phyloP scores from a whole-genome alignment of 495 filamentous ascomycete species.

The Hypoxylon perforatum region DNA sequence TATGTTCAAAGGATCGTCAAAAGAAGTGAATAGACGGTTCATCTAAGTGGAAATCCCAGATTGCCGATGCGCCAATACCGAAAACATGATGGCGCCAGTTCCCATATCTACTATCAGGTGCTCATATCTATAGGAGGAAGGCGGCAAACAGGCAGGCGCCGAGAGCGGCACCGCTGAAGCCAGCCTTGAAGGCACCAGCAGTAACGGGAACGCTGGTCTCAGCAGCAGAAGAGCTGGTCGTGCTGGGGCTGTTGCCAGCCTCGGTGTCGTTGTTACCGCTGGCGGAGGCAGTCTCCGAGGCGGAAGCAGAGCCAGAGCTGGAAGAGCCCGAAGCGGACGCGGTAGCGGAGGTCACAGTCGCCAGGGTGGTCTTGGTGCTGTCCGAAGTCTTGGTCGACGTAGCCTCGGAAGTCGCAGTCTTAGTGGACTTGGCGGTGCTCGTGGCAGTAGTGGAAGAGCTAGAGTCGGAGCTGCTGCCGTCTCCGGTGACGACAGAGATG shows the following conservation, averaged over 20 bases:
- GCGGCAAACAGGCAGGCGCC: constrained; percentile 40
- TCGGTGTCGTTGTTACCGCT: constrained; percentile 19
- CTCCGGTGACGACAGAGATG: constrained; percentile 78
- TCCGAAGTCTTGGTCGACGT: constrained; percentile 37
- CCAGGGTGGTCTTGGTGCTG: constrained; percentile 39
- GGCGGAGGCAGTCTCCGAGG: constrained; percentile 29
- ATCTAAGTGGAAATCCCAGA: constrained; percentile 36
- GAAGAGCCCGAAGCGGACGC: constrained; percentile 24
- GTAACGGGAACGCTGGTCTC: constrained; percentile 21
- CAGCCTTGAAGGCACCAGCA: constrained; percentile 35
- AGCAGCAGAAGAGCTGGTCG: constrained; percentile 10
- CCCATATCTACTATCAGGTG: constrained; percentile 6
- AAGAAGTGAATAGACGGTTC: constrained; percentile 44
- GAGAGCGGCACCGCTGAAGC: constrained; percentile 41
- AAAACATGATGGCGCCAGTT: constrained; percentile 19
- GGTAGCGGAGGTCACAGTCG: constrained; percentile 32
- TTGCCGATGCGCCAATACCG: constrained; percentile 36
- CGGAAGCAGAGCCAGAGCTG: constrained; percentile 25
- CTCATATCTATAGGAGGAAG: constrained; percentile 37
- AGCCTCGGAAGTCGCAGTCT: constrained; percentile 28
- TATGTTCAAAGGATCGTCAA: constrained; percentile 42
- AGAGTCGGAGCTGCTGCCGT: constrained; percentile 61
- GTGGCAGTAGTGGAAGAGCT: constrained; percentile 20
- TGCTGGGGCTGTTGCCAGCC: constrained; percentile 24
- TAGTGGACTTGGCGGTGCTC: constrained; percentile 41